Evolutionary conservation across 257 asterid species (phyloP).

Genomic region (Capsicum pubescens): DNA sequence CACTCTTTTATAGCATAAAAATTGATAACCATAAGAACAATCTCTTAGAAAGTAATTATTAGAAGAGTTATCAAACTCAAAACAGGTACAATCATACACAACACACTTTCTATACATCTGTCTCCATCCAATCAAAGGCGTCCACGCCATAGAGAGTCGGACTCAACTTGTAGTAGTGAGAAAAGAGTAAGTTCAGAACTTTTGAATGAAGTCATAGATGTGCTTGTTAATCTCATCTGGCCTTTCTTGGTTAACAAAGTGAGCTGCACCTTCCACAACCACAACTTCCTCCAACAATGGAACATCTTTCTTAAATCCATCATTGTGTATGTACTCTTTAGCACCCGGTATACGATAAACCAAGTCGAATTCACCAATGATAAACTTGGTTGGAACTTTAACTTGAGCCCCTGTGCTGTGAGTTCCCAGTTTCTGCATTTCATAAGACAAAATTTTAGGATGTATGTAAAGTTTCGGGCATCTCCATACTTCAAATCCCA

Average conservation of each 20-base stretch:
- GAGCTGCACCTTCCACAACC: conserved; percentile 32
- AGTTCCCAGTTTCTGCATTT: conserved; percentile 40
- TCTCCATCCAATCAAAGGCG: no score
- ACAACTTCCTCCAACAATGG: conserved; percentile 34
- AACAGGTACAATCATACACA: no score
- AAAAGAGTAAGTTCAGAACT: neutral
- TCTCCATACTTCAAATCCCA: neutral
- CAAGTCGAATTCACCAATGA: conserved; percentile 34
- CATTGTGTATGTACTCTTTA: conserved; percentile 38
- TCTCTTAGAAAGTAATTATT: no score
- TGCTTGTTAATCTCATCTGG: conserved; percentile 29
- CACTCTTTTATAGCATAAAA: no score
- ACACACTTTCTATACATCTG: no score
- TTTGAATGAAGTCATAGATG: conserved; percentile 31
- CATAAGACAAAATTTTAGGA: neutral
- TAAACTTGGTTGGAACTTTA: conserved; percentile 35
- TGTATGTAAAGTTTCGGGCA: neutral
- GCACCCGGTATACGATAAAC: conserved; percentile 29
- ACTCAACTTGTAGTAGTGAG: no score
- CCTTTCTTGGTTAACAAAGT: conserved; percentile 31
- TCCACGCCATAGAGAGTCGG: no score
- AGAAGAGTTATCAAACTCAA: no score
- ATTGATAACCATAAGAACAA: no score
- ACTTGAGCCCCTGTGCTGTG: conserved; percentile 37
- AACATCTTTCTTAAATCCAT: conserved; percentile 30